Base-by-base conservation (phyloP, 495 filamentous ascomycete genomes). In the Penicillium dipodomyicola region DNA sequence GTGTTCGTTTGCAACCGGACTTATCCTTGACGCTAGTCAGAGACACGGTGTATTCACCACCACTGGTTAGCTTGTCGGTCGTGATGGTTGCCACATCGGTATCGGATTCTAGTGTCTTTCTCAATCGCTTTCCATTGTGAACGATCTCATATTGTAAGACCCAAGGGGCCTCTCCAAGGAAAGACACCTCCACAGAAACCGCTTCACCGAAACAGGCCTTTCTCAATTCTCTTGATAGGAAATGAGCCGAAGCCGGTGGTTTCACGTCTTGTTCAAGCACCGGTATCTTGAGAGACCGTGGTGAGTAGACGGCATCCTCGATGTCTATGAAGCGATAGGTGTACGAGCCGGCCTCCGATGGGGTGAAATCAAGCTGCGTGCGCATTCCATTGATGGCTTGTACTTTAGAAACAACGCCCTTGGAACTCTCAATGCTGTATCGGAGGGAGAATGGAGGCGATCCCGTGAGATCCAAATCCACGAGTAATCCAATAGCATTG, bases 141-240 rank as follows among this genome's bases (percentile, higher is more conserved):
- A 96, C 81, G 29, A 97, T 73, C 67, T 97, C 94, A 73, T 96
- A 98, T 61, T 96, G 90, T 8, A 98, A 68, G n/a, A 75, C 87
- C 79, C 91, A 96, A 0, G 94, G 94, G 19, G 82, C 76, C 57
- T 96, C 91, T 32, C 95, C 94, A 49, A 85, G 73, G 43, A 97
- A 82, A 53, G 77, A 69, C 39, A 97, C 82, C 41, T 88, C 81
- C 20, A 92, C 82, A 23, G 83, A 80, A 5, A 91, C 82, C 25
- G 85, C 80, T 52, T 96, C 87, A 29, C 91, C 91, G 43, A 96
- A 87, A 63, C 94, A 98, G 46, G 85, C 82, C 60, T 80, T 83
- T 52, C 83, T 77, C 40, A 72, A 72, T 10, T 73, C 69, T 3
- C 74, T 69, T 12, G 78, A 72, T 43, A 84, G 63, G 61, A 97